A percentile compares a stretch with the other conserved stretches of the same genome.
Evolutionary conservation across 768 basidiomycete species (phyloP).

Genomic region (Phylloporus sp.): DNA sequence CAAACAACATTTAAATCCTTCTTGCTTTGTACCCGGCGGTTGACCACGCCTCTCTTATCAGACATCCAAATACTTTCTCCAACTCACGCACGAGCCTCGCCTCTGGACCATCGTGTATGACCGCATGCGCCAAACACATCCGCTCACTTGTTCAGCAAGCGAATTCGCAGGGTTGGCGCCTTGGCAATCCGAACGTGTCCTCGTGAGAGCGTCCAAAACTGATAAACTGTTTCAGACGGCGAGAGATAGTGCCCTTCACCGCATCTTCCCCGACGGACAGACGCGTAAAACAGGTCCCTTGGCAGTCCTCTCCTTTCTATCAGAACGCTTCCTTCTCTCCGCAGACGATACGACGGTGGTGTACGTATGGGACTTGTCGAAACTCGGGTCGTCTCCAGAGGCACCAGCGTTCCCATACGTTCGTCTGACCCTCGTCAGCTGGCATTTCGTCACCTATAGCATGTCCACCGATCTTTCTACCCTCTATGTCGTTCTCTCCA

Average conservation of each 20-base stretch:
- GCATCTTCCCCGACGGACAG: not conserved
- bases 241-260: not conserved
- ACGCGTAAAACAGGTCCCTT: not conserved
- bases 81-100: not conserved
- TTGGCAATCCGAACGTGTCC: constrained; percentile 1
- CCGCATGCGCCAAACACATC: constrained; percentile 2
- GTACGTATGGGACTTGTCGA: constrained; percentile 13
- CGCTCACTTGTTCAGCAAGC: constrained; percentile 1
- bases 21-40: not conserved
- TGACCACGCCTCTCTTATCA: not conserved
- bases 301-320: constrained; percentile 2
- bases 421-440: constrained; percentile 2
- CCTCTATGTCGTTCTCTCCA: constrained; percentile 11
- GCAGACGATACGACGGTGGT: constrained; percentile 4
- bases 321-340: constrained; percentile 11
- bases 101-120: constrained; percentile 2
- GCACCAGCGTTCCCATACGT: constrained; percentile 1
- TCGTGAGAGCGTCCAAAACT: constrained; percentile 6
- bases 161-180: constrained; percentile 1
- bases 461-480: constrained; percentile 11
- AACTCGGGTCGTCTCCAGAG: not conserved
- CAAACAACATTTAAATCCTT: not conserved
- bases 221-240: not conserved
- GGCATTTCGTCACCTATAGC: not conserved
- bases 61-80: constrained; percentile 9